Base-by-base conservation (phyloP, 805 yeast genomes). In the Yamadazyma nakazawae region DNA sequence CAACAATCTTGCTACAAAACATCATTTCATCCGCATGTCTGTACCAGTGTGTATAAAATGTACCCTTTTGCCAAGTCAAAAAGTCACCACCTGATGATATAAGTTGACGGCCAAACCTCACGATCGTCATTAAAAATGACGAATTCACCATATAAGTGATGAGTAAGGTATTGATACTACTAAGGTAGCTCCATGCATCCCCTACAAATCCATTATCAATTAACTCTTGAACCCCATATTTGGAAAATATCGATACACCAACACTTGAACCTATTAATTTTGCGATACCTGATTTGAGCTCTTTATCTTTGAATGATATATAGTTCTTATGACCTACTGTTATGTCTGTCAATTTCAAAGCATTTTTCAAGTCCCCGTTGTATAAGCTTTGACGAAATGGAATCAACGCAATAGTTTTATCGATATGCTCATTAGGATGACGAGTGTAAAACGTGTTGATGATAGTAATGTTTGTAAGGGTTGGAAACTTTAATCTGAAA, bases 21-120 rank as follows among this genome's bases (percentile, higher is more conserved):
- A 77, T 66, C 73, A 86, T 71, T 59, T 85, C 88, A 54, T 83
- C 87, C 17, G 83, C 77, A 60, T 82, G 86, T 47, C 70, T 65
- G 58, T 71, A 82, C 82, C 89, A 82, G 52, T 79, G 75, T 25
- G 76, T 70, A 45, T 84, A 81, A 46, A 82, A 75, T 0, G 86
- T 80, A 4, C 88, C 88, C 50, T 75, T 75, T 40, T 74, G 76
- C 83, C 88, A 87, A 40, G 79, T 73, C 49, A 84, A 67, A 52
- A 67, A 71, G 45, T 74, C 76, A 11, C 85, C 84, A 17, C 81
- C 76, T 1, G 73, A 55, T 19, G 59, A 55, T 11, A 63, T 57
- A 40, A 67, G 56, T 47, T 65, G 67, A 35, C 76, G 54, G 14
- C 77, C 77, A 46, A 72, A 63, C 38, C 59, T 53, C n/a, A 72